Conservation (phyloP, 192 early-diverging fungal genomes). For the Podila epigama region DNA sequence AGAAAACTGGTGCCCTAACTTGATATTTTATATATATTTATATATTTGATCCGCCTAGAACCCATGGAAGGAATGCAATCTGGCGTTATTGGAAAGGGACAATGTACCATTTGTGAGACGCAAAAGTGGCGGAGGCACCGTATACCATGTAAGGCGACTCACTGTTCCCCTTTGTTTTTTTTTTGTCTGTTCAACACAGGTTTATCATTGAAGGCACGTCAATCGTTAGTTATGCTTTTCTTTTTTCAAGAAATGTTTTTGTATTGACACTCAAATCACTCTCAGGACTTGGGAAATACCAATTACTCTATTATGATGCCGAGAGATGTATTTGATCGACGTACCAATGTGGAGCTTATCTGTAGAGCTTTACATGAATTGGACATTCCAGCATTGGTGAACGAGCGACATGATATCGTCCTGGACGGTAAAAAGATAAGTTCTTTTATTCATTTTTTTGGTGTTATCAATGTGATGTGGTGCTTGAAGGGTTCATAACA, state of each 20-base stretch:
- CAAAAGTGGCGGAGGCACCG: slow-evolving; percentile 91
- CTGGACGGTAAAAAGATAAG: slow-evolving; percentile 80
- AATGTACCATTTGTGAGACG: slow-evolving; percentile 87
- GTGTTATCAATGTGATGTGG: too few species aligned
- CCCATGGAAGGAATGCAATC: slow-evolving; percentile 94
- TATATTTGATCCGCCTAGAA: slow-evolving; percentile 64
- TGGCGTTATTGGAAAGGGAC: slow-evolving; percentile 68
- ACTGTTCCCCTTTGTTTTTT: too few species aligned
- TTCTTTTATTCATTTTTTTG: background rate
- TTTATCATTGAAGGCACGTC: background rate
- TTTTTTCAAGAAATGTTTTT: too few species aligned
- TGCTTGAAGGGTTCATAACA: too few species aligned
- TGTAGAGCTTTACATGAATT: slow-evolving; percentile 75
- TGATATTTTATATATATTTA: background rate
- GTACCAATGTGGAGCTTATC: slow-evolving; percentile 79
- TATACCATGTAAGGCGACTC: slow-evolving; percentile 95
- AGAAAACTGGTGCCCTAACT: background rate
- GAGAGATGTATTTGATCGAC: slow-evolving; percentile 79
- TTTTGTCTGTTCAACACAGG: slow-evolving; percentile 6
- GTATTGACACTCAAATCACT: background rate
- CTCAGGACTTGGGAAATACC: slow-evolving; percentile 91
- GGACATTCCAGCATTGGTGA: slow-evolving; percentile 83
- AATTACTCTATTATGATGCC: slow-evolving; percentile 97
- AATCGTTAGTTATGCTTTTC: background rate
- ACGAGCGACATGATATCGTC: slow-evolving; percentile 88